Base-by-base conservation (phyloP, 106 monocot genomes). In the Dendrobium catenatum region DNA sequence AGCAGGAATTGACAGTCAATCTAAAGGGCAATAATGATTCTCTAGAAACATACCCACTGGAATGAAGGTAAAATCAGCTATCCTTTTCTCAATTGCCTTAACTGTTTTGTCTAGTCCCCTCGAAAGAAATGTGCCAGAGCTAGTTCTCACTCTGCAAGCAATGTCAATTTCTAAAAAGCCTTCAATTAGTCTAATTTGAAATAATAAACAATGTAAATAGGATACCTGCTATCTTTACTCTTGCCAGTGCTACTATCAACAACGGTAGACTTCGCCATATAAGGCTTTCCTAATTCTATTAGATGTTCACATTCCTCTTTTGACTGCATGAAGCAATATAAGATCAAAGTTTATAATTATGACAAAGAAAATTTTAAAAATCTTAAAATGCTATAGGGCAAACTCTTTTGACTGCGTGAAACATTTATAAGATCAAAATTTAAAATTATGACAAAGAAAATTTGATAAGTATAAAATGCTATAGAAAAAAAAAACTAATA, bases 221-320 rank as follows among this genome's bases (percentile, higher is more conserved):
- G 74, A 79, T 54, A 91, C 91, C 91, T 91, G 89, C 91, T 91
- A 58, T 91, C 89, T 85, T 89, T 87, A 82, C 91, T 92, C 68
- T 81, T 76, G 33, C 91, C 91, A 54, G 91, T 92, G 56, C 72
- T n/a, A 40, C 82, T 83, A 75, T 92, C 91, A 44, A 89, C 91
- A 80, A 92, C 91, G 20, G 89, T 92, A 33, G 91, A 92, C 79
- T 89, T 92, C 20, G n/a, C 67, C 89, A 92, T 89, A 73, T 75
- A 85, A 80, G 89, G 89, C 55, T 83, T 89, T 48, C 87, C 89
- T 77, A 89, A 24, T 78, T 83, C 81, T 75, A 92, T 89, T 29
- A 92, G 55, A 77, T 92, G 68, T 42, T 92, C 85, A 46, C 91
- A 92, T 86, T 92, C 91, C 48, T 92, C 89, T 77, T 89, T 89